Percentiles rank a stretch among this genome's conserved stretches.
These are phyloP conservation scores for Diphasiastrum complanatum DNA, from an alignment of 83 land plant genomes.

Conservation along the genomic window DNA sequence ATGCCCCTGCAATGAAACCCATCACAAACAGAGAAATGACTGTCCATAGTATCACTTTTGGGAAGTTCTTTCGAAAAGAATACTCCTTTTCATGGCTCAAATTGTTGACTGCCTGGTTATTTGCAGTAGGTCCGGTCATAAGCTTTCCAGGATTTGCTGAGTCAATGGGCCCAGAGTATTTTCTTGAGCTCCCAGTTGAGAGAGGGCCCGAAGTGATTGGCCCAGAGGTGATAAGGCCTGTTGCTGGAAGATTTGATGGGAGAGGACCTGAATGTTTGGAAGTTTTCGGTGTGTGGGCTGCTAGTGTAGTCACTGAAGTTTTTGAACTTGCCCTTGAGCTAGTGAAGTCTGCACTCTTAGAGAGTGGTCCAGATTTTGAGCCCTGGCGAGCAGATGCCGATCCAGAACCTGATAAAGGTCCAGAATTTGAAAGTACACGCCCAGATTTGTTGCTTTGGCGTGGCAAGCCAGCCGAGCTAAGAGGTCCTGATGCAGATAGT, in stretches of 20 bases:
- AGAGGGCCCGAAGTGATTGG: neutral
- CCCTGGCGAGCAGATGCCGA: neutral
- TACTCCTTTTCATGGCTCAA: constrained; percentile 11
- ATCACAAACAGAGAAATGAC: constrained; percentile 13
- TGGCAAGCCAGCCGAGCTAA: neutral
- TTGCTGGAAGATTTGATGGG: neutral
- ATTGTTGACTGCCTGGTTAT: constrained; percentile 14
- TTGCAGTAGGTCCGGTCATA: neutral
- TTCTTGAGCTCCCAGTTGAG: neutral
- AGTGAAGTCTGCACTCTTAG: too few species aligned
- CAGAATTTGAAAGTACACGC: neutral
- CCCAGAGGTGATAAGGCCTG: neutral
- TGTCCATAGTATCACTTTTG: constrained; percentile 8
- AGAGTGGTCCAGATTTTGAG: neutral
- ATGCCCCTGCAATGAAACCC: constrained; percentile 8
- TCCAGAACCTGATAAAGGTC: neutral
- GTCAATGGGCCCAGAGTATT: neutral
- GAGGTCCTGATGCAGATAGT: neutral
- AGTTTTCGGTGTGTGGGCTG: neutral
- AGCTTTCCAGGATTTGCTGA: neutral
- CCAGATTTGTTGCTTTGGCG: too few species aligned
- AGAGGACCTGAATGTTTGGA: neutral
- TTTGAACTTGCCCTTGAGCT: too few species aligned
- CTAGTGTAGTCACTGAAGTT: neutral
- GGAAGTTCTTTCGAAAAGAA: constrained; percentile 7